A percentile compares a stretch with the other conserved stretches of the same genome.
These are phyloP conservation scores for Kodamaea nitidulidarum DNA, from an alignment of 805 yeast genomes.

Conservation along the genomic window DNA sequence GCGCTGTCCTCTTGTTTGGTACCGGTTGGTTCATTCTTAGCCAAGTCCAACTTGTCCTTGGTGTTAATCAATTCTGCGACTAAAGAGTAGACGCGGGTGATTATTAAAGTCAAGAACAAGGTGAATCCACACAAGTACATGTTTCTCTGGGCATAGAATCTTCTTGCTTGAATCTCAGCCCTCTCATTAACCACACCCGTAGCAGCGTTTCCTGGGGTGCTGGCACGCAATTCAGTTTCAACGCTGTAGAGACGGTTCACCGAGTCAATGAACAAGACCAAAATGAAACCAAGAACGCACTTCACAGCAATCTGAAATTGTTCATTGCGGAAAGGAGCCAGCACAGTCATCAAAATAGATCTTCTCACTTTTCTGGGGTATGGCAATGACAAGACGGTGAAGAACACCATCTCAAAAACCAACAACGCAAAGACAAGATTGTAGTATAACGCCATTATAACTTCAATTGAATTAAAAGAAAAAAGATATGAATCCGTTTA, in stretches of 20 bases:
- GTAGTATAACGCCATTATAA: slow-evolving; percentile 47
- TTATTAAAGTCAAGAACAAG: slow-evolving; percentile 78
- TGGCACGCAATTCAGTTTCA: slow-evolving; percentile 52
- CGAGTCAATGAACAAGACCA: slow-evolving; percentile 81
- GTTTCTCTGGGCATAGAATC: slow-evolving; percentile 94
- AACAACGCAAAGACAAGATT: slow-evolving; percentile 67
- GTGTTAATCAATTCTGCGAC: slow-evolving; percentile 68
- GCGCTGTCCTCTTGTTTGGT: slow-evolving; percentile 22
- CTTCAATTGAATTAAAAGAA: not conserved
- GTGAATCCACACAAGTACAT: slow-evolving; percentile 95
- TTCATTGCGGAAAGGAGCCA: slow-evolving; percentile 66
- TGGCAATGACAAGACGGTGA: slow-evolving; percentile 79
- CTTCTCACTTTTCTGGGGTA: slow-evolving; percentile 72
- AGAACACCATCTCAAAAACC: slow-evolving; percentile 71
- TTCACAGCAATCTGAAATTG: slow-evolving; percentile 74
- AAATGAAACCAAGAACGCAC: slow-evolving; percentile 78
- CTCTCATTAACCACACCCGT: slow-evolving; percentile 49
- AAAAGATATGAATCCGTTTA: not conserved
- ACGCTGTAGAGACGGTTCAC: slow-evolving; percentile 77
- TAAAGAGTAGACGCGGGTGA: slow-evolving; percentile 77
- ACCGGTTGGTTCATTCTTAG: slow-evolving; percentile 19
- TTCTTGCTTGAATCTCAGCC: slow-evolving; percentile 81
- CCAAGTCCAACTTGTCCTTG: slow-evolving; percentile 53
- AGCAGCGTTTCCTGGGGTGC: slow-evolving; percentile 22
- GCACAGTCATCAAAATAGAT: slow-evolving; percentile 56